phyloP scores from a whole-genome alignment of 306 rosid genomes.

The Senna tora region DNA sequence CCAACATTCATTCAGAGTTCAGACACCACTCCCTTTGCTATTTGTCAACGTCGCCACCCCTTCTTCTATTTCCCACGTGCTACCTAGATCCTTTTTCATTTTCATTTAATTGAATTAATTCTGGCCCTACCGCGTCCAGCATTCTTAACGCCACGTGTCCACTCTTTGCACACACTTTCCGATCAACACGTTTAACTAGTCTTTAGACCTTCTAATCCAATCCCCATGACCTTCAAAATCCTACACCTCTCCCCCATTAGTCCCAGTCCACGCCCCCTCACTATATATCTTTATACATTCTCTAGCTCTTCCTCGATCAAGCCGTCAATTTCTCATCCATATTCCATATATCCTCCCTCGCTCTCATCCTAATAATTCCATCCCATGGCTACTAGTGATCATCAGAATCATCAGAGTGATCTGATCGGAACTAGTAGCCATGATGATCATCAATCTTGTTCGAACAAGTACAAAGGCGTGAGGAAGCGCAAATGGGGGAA shows the following conservation, averaged over 20 bases:
- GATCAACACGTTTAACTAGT: slow-evolving; percentile 54
- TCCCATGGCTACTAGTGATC: background rate
- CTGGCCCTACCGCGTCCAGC: slow-evolving; percentile 41
- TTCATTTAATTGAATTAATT: too few species aligned
- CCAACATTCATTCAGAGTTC: slow-evolving; percentile 18
- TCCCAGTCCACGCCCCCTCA: too few species aligned
- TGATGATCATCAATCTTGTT: background rate
- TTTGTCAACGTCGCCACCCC: slow-evolving; percentile 27
- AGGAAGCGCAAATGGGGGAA: slow-evolving; percentile 84
- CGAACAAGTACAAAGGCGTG: slow-evolving; percentile 63
- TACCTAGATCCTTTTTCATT: background rate
- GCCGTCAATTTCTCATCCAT: too few species aligned
- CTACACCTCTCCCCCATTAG: background rate
- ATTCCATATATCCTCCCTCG: too few species aligned
- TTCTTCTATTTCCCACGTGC: slow-evolving; percentile 25
- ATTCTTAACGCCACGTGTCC: slow-evolving; percentile 21
- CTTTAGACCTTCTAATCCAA: background rate
- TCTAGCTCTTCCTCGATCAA: too few species aligned
- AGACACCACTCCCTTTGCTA: background rate
- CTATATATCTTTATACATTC: slow-evolving; percentile 4
- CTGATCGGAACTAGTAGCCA: too few species aligned
- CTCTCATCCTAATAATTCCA: too few species aligned
- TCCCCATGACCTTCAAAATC: too few species aligned
- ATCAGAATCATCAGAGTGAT: too few species aligned
- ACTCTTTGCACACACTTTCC: slow-evolving; percentile 46